Base-by-base conservation (phyloP, 2,329 filamentous ascomycete genomes). In the Colletotrichum coccodes region DNA sequence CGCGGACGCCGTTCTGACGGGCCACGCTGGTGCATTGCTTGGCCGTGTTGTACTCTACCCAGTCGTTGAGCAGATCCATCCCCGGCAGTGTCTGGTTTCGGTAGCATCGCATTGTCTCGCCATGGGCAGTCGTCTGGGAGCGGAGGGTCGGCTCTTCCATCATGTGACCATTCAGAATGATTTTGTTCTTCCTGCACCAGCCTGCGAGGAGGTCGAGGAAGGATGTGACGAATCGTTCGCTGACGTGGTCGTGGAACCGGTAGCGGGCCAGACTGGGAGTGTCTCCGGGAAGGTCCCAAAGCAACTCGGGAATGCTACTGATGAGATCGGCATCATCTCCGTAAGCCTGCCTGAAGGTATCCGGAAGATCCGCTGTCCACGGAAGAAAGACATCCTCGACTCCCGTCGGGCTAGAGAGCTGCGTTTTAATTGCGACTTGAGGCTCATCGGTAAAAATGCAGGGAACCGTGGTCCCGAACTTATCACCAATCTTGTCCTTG, bases 401-500 rank as follows among this genome's bases (percentile, higher is more conserved):
- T 6, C 68, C 69, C 44, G 56, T 64, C 0, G 77, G 75, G 49
- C 72, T 72, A 11, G 71, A 71, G 1, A 79, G 70, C 23, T 73
- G 73, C 8, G 72, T 76, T 64, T 78, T 79, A 4, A 71, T 74
- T 4, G 76, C 72, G 26, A 78, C 77, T 61, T 77, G 76, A 2
- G 77, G 76, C 42, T 79, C 76, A 53, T 79, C 77, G 4, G 76
- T 78, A 26, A 77, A 78, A 18, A 77, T 78, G 49, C 76, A 77
- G 2, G 77, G 77, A 6, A 78, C 71, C 2, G 68, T 71, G 1
- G 70, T 71, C 0, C 76, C 76, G 49, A 79, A 79, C 21, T 72
- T 74, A 47, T 76, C 73, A 23, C 74, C 75, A 8, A 77, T 60
- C 42, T 72, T 73, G 8, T 67, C 57, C 63, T 77, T 77, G 60